Evolutionary conservation across 257 asterid genomes (phyloP).

Genomic region (Misopates orontium): DNA sequence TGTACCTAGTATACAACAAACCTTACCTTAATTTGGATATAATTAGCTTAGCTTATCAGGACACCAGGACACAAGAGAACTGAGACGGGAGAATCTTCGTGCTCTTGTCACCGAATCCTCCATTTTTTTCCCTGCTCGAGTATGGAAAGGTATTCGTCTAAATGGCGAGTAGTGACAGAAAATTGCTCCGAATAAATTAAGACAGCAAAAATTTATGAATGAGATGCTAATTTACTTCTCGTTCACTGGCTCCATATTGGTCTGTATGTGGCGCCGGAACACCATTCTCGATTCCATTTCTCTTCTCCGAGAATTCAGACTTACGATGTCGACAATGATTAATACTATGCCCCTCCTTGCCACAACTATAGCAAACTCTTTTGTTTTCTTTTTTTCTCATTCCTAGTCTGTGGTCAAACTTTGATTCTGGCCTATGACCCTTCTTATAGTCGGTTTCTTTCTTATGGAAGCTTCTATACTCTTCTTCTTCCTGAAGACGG

Average conservation of each 20-base stretch:
- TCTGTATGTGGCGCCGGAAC: conserved; percentile 10
- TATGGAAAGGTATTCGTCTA: neutral
- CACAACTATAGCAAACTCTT: conserved; percentile 48
- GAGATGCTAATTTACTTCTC: conserved; percentile 3
- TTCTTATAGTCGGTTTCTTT: conserved; percentile 27
- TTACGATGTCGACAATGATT: conserved; percentile 41
- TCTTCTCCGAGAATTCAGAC: conserved; percentile 14
- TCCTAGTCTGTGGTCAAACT: neutral
- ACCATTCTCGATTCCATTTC: conserved; percentile 5
- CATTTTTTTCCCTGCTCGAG: conserved; percentile 1
- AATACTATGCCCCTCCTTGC: conserved; percentile 51
- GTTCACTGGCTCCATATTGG: conserved; percentile 23
- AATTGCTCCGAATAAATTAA: neutral
- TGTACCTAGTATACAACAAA: neutral
- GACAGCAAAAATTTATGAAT: neutral
- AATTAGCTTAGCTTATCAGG: neutral
- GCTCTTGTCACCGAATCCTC: neutral
- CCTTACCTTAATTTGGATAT: neutral
- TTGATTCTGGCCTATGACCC: neutral
- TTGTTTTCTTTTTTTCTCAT: conserved; percentile 34
- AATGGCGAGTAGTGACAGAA: neutral
- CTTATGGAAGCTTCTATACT: conserved; percentile 34
- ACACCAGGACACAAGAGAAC: neutral
- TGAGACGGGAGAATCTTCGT: neutral
- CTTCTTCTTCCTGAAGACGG: conserved; percentile 59